phyloP scores from a whole-genome alignment of 2,329 filamentous ascomycete species.

The Gaeumannomyces tritici region DNA sequence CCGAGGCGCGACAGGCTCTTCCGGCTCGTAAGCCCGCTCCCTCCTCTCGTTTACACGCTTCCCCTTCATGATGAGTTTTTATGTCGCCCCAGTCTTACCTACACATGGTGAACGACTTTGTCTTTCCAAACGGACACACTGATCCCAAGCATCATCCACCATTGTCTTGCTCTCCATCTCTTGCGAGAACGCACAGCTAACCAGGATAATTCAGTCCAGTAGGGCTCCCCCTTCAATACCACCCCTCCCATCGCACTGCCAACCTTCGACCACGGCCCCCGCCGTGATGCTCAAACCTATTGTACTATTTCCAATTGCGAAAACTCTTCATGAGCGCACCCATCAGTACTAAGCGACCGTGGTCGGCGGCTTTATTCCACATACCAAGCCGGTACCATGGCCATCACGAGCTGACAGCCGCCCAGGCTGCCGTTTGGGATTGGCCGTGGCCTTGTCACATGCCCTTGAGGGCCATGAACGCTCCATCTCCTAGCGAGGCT shows the following conservation, averaged over 20 bases:
- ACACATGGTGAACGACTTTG: conserved; percentile 46
- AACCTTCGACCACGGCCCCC: conserved; percentile 7
- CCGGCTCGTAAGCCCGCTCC: background rate
- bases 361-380: background rate
- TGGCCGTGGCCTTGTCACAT: background rate
- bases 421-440: background rate
- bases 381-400: background rate
- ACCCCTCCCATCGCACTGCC: background rate
- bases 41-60: conserved; percentile 6
- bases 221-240: conserved; percentile 11
- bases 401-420: background rate
- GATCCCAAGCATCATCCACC: conserved; percentile 16
- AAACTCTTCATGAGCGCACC: conserved; percentile 17
- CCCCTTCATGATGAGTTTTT: conserved; percentile 40
- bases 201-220: background rate
- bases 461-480: no score
- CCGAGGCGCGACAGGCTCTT: background rate
- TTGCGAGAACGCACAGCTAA: background rate
- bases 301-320: conserved; percentile 36
- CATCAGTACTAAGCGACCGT: conserved; percentile 3
- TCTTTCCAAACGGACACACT: conserved; percentile 41
- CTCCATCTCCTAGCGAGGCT: background rate
- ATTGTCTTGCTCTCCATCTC: conserved; percentile 1
- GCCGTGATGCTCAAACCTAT: conserved; percentile 29
- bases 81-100: conserved; percentile 51